Base-by-base conservation (phyloP, 164 flowering plant species). In the Platanus orientalis region DNA sequence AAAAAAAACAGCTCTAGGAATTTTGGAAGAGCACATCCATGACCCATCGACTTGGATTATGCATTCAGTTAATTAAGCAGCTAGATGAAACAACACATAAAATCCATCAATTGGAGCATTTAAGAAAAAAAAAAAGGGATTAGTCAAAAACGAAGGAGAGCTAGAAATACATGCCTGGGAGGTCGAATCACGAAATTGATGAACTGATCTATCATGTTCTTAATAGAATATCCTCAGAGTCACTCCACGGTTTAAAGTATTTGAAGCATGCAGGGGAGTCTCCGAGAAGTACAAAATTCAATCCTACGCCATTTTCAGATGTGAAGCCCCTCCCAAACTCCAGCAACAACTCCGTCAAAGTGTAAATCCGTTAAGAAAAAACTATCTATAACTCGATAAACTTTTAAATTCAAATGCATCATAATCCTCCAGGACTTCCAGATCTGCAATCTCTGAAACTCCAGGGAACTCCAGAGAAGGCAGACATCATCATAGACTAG, bases 141-240 rank as follows among this genome's bases (percentile, higher is more conserved):
- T 4, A 19, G 9, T 36, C n/a, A n/a, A 14, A 14, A 39, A 6
- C 6, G 24, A 27, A 29, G 17, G 30, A 32, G 24, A 0, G 34
- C 27, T 1, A 54, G 11, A 56, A 10, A 29, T 21, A 32, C 12
- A 40, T 80, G 86, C 98, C 98, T 81, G 62, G 98, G 98, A 61
- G 98, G 98, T 28, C 98, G 87, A 71, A 93, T 93, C 36, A 93
- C 97, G 59, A 90, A 93, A 74, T 88, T 90, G 78, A 90, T 81
- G 76, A 93, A 93, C 66, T 90, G 98, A 28, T 93, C 96, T 50
- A 93, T 90, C 95, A 92, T 88, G 72, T 69, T 72, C 73, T 5
- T 60, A 34, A 45, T 19, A 45, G 4, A 17, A 40, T 20, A 13
- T n/a, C 63, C 54, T 30, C 66, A 55, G 51, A 42, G 57, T 21